A percentile compares a stretch with the other conserved stretches of the same genome.
Evolutionary conservation across 2,329 filamentous ascomycete genomes (phyloP).

Genomic region (Calonectria hongkongensis): DNA sequence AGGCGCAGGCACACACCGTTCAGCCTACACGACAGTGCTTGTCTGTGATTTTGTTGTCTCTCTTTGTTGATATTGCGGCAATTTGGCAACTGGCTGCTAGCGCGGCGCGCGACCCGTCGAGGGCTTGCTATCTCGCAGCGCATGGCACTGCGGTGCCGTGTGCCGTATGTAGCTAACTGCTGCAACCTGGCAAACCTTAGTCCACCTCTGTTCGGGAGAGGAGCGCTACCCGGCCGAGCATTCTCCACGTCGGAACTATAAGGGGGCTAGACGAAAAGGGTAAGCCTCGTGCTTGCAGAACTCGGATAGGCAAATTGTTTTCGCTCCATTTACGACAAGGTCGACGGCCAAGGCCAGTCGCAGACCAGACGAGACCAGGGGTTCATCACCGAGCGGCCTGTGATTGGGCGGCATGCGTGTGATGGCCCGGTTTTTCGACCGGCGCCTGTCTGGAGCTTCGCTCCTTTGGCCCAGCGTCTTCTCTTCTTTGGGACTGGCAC

Average conservation of each 20-base stretch:
- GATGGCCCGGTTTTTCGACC: background rate
- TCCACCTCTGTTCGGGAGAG: conserved; percentile 22
- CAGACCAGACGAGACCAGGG: conserved; percentile 5
- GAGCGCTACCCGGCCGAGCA: conserved; percentile 25
- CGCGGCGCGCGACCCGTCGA: background rate
- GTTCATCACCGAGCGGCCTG: background rate
- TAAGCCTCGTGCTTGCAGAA: conserved; percentile 23
- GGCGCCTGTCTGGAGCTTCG: conserved; percentile 16
- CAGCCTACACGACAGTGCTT: background rate
- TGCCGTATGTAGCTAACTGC: conserved; percentile 18
- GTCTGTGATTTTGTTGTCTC: conserved; percentile 1
- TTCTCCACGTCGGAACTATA: conserved; percentile 28
- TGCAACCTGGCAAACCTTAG: background rate
- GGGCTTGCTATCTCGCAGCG: no score
- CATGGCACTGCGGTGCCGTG: background rate
- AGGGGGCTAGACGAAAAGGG: conserved; percentile 20
- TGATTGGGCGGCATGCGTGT: background rate
- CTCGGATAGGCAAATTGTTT: conserved; percentile 28
- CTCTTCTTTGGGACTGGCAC: conserved; percentile 16
- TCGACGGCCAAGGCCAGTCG: conserved; percentile 22
- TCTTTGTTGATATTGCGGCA: background rate
- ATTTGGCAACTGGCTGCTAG: background rate
- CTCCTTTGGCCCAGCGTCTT: conserved; percentile 9
- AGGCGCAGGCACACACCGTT: no score
- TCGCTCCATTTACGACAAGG: conserved; percentile 16